Conservation (phyloP, 257 asterid genomes). For the Ajuga chamaepitys region DNA sequence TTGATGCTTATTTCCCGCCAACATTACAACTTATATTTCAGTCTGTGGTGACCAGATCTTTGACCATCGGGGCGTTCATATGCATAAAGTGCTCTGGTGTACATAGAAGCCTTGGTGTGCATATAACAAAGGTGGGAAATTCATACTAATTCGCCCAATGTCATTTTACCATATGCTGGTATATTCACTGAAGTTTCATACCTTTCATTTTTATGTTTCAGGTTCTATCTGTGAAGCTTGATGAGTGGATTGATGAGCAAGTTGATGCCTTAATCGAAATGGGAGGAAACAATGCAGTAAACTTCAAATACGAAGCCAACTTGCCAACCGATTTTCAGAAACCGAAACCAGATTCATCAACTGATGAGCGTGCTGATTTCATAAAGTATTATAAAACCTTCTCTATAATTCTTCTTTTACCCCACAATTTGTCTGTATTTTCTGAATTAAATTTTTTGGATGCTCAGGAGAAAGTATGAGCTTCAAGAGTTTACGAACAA, state of each 20-base stretch:
- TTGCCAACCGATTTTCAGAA: constrained; percentile 51
- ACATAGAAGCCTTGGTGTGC: constrained; percentile 95
- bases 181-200: background rate
- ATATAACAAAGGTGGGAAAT: constrained; percentile 66
- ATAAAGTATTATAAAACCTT: constrained; percentile 42
- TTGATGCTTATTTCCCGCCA: background rate
- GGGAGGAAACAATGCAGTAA: constrained; percentile 77
- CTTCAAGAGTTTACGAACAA: constrained; percentile 49
- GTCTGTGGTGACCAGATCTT: constrained; percentile 51
- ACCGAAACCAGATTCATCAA: constrained; percentile 61
- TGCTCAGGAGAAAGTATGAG: constrained; percentile 81
- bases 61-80: constrained; percentile 65
- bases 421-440: background rate
- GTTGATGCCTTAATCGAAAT: constrained; percentile 60
- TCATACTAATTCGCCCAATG: background rate
- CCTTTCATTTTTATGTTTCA: constrained; percentile 16
- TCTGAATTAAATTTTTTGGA: constrained; percentile 14
- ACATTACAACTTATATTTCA: constrained; percentile 8
- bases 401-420: background rate
- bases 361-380: constrained; percentile 82
- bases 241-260: constrained; percentile 88
- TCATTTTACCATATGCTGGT: too few relatives aligned
- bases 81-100: constrained; percentile 94
- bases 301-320: constrained; percentile 65
- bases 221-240: constrained; percentile 82